Percentiles rank a stretch among this genome's conserved stretches.
These are phyloP conservation scores for Halophytophthora batemanensis DNA, from an alignment of 352 stramenopile species.

Conservation along the genomic window DNA sequence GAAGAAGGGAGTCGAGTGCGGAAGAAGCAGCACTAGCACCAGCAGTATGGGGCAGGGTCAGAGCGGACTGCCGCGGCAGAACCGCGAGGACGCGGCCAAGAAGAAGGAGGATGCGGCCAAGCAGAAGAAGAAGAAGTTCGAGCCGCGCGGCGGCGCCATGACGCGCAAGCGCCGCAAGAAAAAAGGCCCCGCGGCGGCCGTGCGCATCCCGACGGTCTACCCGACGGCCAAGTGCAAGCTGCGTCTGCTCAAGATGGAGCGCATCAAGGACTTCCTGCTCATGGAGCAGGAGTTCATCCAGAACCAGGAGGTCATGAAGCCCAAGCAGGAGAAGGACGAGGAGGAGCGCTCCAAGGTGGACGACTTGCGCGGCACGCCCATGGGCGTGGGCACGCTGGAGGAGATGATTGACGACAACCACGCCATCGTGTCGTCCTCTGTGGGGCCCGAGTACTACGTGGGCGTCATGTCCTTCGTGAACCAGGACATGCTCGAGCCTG, in stretches of 20 bases:
- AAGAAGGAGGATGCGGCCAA: slow-evolving; percentile 92
- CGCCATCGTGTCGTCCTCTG: slow-evolving; percentile 97
- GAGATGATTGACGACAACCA: slow-evolving; percentile 99
- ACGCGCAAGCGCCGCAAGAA: slow-evolving; percentile 91
- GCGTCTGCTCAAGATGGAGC: slow-evolving; percentile 98
- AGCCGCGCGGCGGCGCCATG: slow-evolving; percentile 79
- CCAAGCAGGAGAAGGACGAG: slow-evolving; percentile 99
- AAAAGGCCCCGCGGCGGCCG: slow-evolving; percentile 87
- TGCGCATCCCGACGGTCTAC: slow-evolving; percentile 91
- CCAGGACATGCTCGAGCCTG: slow-evolving; percentile 99
- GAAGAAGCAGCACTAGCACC: neutral
- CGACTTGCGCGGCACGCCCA: slow-evolving; percentile 97
- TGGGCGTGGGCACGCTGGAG: slow-evolving; percentile 98
- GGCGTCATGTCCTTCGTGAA: slow-evolving; percentile 99
- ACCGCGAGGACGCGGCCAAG: slow-evolving; percentile 78
- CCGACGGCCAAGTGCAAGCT: slow-evolving; percentile 99
- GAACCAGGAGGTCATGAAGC: slow-evolving; percentile 99
- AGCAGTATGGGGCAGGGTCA: slow-evolving; percentile 80
- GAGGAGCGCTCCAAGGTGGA: slow-evolving; percentile 99
- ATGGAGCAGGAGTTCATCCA: slow-evolving; percentile 99
- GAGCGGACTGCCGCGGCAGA: slow-evolving; percentile 78
- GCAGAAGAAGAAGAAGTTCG: slow-evolving; percentile 94
- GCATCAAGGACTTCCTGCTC: slow-evolving; percentile 99
- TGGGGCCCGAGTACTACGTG: slow-evolving; percentile 99
- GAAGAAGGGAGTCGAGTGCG: slow-evolving; percentile 12